Evolutionary conservation across 1,284 basidiomycete genomes (phyloP), one percentile per base, ranked within the genome.

Genomic region (Irpex sp.): DNA sequence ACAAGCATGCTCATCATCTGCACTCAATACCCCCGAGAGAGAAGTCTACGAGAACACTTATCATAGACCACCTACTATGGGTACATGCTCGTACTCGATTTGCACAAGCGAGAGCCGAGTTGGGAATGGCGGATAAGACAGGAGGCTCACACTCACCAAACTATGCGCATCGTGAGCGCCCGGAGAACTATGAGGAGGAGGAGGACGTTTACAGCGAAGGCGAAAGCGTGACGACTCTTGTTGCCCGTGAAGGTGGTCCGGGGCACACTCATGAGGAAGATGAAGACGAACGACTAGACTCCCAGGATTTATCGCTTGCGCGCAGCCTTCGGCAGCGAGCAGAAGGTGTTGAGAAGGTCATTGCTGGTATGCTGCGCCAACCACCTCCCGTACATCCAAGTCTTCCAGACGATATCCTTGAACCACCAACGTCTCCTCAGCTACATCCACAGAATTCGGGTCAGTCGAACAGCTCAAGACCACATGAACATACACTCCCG

Each of bases 1-100:
- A 89, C 72, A 87, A 85, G 65, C 86, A 88, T 74, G 87, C 88
- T 3, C 88, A 90, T 72, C 88, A 90, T 71, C 77, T 90, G 9
- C 88, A 86, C 70, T 86, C 89, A 6, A 91, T 92, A 58, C 90
- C 89, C 13, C 90, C 87, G 7, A 78, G 87, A 61, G 90, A 90
- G 75, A 93, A 90, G 78, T 91, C 86, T 51, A 92, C 88, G 33
- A 79, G 88, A 61, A 93, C 88, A 19, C 80, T 93, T 59, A 93
- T 93, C 67, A 84, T 93, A 63, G 91, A 93, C 74, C 89, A 93
- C 74, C 84, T 92, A 78, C 78, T 93, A 62, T 93, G 89, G 90
- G 88, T 89, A 4, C 92, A 93, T 74, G 85, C 83, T 4, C 81
- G 88, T 64, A 91, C 92, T n/a, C 83, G 91, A 63, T 89, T 92